Base-by-base conservation (phyloP, 1,284 basidiomycete genomes). In the Pseudozyma thailandica region DNA sequence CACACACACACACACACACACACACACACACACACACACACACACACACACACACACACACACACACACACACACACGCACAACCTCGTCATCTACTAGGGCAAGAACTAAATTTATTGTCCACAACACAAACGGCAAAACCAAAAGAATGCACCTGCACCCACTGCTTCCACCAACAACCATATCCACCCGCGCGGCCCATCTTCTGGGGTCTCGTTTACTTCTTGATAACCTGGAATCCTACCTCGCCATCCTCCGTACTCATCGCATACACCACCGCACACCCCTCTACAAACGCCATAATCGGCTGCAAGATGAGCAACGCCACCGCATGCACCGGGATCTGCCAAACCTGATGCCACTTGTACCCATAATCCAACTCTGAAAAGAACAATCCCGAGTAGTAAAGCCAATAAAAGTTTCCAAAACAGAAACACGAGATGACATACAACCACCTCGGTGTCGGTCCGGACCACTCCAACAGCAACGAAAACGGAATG, bases 381-480 rank as follows among this genome's bases (percentile, higher is more conserved):
- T 83, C 81, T 27, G 74, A 72, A 62, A 82, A 79, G 47, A 81
- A 71, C 35, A 79, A 42, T 10, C 82, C 80, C 64, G 74, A 72
- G 18, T 79, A 69, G 74, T 82, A 82, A 26, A 83, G 72, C 45
- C 75, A 79, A 59, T 82, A 82, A 72, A 84, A 84, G 49, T 83
- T 83, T 42, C 82, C 82, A 70, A 84, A 84, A 69, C 80, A 84
- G 78, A 84, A 84, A 55, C 83, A 78, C 63, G 81, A 81, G 70
- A 79, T 80, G 49, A 83, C 71, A 51, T 83, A 83, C 46, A 84
- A 69, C 84, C 84, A 84, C 41, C 83, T 59, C 38, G 83, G 83
- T 23, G 82, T 83, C 4, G 58, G 57, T 16, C 61, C 71, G 6
- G 53, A 61, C 58, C 65, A 70, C 16, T 52, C 35, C 21, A 65